A percentile compares a stretch with the other conserved stretches of the same genome.
phyloP scores from a whole-genome alignment of 768 basidiomycete species.

The Hysterangium stoloniferum region DNA sequence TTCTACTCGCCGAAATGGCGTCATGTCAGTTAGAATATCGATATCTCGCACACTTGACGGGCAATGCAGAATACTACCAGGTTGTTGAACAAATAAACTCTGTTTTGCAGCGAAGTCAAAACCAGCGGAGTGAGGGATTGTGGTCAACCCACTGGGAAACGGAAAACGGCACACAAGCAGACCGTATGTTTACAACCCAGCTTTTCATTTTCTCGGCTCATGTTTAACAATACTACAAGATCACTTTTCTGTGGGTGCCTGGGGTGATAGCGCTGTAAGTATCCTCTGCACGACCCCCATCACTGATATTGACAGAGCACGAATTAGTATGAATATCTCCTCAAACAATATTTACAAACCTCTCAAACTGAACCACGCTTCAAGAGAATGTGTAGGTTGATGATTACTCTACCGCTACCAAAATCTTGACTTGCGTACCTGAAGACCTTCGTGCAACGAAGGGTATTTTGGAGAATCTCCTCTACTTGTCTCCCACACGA shows the following conservation, averaged over 20 bases:
- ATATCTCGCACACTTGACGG: conserved; percentile 15
- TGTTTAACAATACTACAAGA: background rate
- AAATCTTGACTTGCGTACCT: background rate
- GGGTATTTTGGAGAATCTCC: conserved; percentile 17
- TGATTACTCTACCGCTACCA: background rate
- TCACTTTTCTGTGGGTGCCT: conserved; percentile 9
- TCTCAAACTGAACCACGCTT: conserved; percentile 14
- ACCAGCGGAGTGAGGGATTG: conserved; percentile 8
- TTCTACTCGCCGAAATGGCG: conserved; percentile 12
- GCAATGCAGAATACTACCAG: conserved; percentile 7
- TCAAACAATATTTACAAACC: conserved; percentile 18
- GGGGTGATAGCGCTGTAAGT: conserved; percentile 13
- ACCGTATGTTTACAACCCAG: conserved; percentile 3
- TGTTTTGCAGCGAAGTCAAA: conserved; percentile 5
- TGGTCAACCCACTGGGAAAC: conserved; percentile 12
- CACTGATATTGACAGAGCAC: background rate
- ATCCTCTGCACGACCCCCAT: background rate
- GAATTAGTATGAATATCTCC: conserved; percentile 20
- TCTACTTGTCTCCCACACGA: conserved; percentile 18
- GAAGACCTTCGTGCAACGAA: conserved; percentile 17
- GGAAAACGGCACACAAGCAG: conserved; percentile 5
- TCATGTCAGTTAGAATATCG: conserved; percentile 14
- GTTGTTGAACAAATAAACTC: conserved; percentile 12
- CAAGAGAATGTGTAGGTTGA: conserved; percentile 18
- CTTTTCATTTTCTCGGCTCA: background rate